Evolutionary conservation across 2,329 filamentous ascomycete genomes (phyloP), one percentile per base, ranked within the genome.

Genomic region (Aspergillus neotritici): DNA sequence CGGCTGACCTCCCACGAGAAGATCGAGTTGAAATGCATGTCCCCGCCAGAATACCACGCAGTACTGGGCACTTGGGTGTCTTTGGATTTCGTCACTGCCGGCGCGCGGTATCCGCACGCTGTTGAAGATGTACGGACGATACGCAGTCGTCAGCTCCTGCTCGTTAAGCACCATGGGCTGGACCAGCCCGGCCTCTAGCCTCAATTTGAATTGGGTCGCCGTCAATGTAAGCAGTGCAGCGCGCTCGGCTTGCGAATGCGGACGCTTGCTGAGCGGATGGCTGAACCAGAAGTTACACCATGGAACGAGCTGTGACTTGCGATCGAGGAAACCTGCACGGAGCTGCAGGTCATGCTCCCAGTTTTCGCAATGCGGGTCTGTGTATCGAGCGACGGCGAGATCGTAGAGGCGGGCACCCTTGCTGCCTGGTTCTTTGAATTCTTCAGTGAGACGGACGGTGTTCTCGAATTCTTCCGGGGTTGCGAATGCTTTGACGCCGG

Each of bases 281-380:
- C 17, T 31, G 21, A 38, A 38, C 17, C 17, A 38, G 25, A 38
- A 38, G 25, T 12, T 38, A n/a, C 4, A 14, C 17, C 21, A 38
- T 4, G 35, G 35, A 30, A 30, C 36, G 6, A 38, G 36, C n/a
- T 25, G 21, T 28, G 17, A n/a, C 10, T 11, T 15, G 36, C 36
- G 36, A 13, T 29, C 36, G 4, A 38, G 36, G 21, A 29, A 30
- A 4, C 21, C 17, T 10, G 13, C 12, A 8, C 17, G 36, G 9
- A 38, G 36, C 13, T 38, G 21, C 21, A 38, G 17, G 7, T 38
- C 36, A 14, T 38, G 36, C 10, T 38, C 17, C 36, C 36, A 38
- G 25, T 30, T 28, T 31, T 38, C 17, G n/a, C 17, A 30, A 14
- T 30, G 7, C 3, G 36, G 17, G 36, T 38, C 36, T 15, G 17